A percentile compares a stretch with the other conserved stretches of the same genome.
Evolutionary conservation across 225 moss, liverwort and hornwort genomes (phyloP).

Genomic region (Antitrichia curtipendula): DNA sequence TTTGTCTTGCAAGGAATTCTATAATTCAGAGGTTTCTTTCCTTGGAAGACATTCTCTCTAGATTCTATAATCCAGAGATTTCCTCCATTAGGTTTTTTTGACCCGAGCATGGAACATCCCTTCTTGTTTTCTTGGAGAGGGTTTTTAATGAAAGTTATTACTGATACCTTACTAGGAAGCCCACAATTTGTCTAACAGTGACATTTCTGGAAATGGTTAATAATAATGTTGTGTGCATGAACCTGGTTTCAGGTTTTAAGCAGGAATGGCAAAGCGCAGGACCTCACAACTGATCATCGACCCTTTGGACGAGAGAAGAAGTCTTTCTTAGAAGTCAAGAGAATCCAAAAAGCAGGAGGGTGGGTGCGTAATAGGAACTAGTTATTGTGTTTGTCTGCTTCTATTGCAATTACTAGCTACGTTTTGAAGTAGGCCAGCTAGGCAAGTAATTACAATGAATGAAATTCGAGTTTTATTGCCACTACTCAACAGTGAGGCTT

Average conservation of each 20-base stretch:
- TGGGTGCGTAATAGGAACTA: slow-evolving; percentile 56
- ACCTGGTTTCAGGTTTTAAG: slow-evolving; percentile 57
- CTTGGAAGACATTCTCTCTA: background rate
- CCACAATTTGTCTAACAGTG: background rate
- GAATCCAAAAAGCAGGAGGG: slow-evolving; percentile 85
- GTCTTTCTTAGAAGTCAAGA: slow-evolving; percentile 49
- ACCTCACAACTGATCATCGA: slow-evolving; percentile 76
- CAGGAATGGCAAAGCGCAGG: slow-evolving; percentile 67
- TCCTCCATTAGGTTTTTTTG: too few species aligned
- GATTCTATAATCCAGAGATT: background rate
- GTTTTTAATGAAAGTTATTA: background rate
- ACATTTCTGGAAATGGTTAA: background rate
- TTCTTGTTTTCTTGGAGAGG: background rate
- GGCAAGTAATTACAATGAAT: background rate
- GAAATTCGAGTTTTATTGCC: background rate
- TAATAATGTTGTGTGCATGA: background rate
- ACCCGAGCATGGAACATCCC: background rate
- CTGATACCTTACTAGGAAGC: background rate
- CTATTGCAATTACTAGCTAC: background rate
- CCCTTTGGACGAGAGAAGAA: slow-evolving; percentile 67
- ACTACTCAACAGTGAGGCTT: background rate
- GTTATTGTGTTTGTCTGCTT: background rate
- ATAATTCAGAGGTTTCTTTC: background rate
- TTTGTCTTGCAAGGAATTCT: background rate
- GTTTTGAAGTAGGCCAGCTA: background rate